Conservation (phyloP, 306 rosid genomes). For the Comarum palustre region DNA sequence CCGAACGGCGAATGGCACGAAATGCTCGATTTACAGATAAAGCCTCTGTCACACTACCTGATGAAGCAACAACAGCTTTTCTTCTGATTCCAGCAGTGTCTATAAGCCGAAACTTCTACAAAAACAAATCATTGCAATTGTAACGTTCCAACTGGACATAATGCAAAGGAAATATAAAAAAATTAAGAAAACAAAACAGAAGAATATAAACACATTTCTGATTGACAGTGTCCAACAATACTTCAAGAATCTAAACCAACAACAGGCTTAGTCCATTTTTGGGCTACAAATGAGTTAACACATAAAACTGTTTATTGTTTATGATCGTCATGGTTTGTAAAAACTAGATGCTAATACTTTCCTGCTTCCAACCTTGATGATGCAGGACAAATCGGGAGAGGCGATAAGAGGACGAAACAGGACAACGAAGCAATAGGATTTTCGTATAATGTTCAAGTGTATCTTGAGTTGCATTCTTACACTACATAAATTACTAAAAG, state of each 20-base stretch:
- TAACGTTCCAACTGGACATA: not conserved
- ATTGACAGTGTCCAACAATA: conserved; percentile 5
- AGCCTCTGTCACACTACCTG: conserved; percentile 84
- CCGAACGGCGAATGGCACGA: conserved; percentile 90
- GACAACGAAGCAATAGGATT: not conserved
- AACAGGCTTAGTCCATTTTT: conserved; percentile 8
- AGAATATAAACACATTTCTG: not conserved
- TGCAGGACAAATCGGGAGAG: not conserved
- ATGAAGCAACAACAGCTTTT: conserved; percentile 72
- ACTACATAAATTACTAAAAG: not conserved
- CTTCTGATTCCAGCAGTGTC: conserved; percentile 98
- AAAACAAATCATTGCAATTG: conserved; percentile 12
- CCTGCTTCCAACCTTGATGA: not conserved
- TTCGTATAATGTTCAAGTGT: not conserved
- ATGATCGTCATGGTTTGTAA: not conserved
- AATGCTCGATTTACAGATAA: conserved; percentile 92
- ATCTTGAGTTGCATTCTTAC: not conserved
- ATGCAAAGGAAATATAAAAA: not conserved
- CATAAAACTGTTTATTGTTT: not conserved
- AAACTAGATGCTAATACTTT: not conserved
- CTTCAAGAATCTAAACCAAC: conserved; percentile 23
- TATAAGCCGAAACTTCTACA: conserved; percentile 78
- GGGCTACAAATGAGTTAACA: not conserved
- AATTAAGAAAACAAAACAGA: not conserved
- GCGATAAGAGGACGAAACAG: not conserved